A percentile compares a stretch with the other conserved stretches of the same genome.
These are phyloP conservation scores for Aschersonia sp. DNA, from an alignment of 2,329 filamentous ascomycete genomes.

Conservation along the genomic window DNA sequence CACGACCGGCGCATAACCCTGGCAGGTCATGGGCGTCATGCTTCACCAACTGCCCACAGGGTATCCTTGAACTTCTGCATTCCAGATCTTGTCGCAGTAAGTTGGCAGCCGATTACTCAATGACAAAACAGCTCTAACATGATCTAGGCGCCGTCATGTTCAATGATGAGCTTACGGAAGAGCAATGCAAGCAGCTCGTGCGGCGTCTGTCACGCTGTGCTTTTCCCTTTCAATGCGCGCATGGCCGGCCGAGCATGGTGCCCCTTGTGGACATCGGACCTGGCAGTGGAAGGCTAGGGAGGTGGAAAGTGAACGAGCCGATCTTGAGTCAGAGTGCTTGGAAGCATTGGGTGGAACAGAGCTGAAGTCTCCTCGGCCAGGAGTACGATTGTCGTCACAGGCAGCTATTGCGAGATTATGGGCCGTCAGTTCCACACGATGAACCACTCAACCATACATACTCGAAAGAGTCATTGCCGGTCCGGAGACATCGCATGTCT, in stretches of 20 bases:
- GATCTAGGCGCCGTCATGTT: conserved; percentile 63
- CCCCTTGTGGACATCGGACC: conserved; percentile 40
- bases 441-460: too few relatives aligned
- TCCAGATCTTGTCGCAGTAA: conserved; percentile 60
- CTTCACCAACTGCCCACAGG: conserved; percentile 57
- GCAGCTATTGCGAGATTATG: too few relatives aligned
- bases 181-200: conserved; percentile 46
- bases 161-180: conserved; percentile 48
- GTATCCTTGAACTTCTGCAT: conserved; percentile 62
- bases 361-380: too few relatives aligned
- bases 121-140: conserved; percentile 3
- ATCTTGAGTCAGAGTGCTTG: conserved; percentile 4
- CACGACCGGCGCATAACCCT: background rate
- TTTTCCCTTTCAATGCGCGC: conserved; percentile 74
- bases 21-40: conserved; percentile 39
- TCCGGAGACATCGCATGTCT: too few relatives aligned
- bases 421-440: too few relatives aligned
- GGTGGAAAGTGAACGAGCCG: conserved; percentile 10
- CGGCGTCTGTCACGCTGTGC: conserved; percentile 41
- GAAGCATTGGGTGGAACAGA: conserved; percentile 9
- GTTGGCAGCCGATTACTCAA: conserved; percentile 4
- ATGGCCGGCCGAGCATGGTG: conserved; percentile 55
- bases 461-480: too few relatives aligned
- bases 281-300: conserved; percentile 9
- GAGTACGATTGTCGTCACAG: too few relatives aligned